Percentiles rank a stretch among this genome's conserved stretches.
Evolutionary conservation across 2,329 filamentous ascomycete species (phyloP).

Genomic region (Alternaria sp.): DNA sequence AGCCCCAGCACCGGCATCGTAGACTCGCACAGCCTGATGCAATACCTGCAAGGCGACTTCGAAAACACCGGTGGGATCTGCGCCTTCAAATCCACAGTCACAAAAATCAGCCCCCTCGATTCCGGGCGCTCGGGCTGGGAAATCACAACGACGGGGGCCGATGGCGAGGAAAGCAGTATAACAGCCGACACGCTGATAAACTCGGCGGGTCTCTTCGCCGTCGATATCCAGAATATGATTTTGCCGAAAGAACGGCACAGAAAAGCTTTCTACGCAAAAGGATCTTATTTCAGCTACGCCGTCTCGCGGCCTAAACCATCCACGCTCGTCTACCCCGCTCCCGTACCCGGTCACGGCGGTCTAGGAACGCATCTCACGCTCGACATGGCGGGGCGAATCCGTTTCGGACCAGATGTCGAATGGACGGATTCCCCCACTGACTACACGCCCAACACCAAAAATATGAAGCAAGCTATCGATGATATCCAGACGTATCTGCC

Average conservation of each 20-base stretch:
- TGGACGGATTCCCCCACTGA: slow-evolving; percentile 79
- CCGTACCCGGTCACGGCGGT: slow-evolving; percentile 79
- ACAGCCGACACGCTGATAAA: slow-evolving; percentile 82
- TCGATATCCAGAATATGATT: slow-evolving; percentile 81
- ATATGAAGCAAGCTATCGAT: slow-evolving; percentile 70
- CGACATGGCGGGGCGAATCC: slow-evolving; percentile 81
- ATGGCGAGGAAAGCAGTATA: slow-evolving; percentile 60
- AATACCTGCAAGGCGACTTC: slow-evolving; percentile 76
- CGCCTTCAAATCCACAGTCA: slow-evolving; percentile 72
- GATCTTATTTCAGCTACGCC: slow-evolving; percentile 89
- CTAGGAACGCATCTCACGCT: slow-evolving; percentile 93
- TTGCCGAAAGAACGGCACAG: slow-evolving; percentile 63
- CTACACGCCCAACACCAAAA: slow-evolving; percentile 68
- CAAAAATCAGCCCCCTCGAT: slow-evolving; percentile 61
- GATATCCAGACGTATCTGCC: slow-evolving; percentile 85
- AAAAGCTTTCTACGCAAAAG: slow-evolving; percentile 84
- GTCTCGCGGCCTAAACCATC: slow-evolving; percentile 68
- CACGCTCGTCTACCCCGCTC: slow-evolving; percentile 87
- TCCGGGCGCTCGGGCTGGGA: slow-evolving; percentile 70
- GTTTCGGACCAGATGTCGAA: slow-evolving; percentile 94
- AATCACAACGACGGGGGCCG: slow-evolving; percentile 57
- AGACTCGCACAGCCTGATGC: slow-evolving; percentile 86
- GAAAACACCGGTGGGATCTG: slow-evolving; percentile 77
- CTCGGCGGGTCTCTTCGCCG: slow-evolving; percentile 80
- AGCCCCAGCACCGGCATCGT: slow-evolving; percentile 87